These are phyloP conservation scores for Fusarium sp. DNA, from an alignment of 2,329 filamentous ascomycete species.

Conservation along the genomic window DNA sequence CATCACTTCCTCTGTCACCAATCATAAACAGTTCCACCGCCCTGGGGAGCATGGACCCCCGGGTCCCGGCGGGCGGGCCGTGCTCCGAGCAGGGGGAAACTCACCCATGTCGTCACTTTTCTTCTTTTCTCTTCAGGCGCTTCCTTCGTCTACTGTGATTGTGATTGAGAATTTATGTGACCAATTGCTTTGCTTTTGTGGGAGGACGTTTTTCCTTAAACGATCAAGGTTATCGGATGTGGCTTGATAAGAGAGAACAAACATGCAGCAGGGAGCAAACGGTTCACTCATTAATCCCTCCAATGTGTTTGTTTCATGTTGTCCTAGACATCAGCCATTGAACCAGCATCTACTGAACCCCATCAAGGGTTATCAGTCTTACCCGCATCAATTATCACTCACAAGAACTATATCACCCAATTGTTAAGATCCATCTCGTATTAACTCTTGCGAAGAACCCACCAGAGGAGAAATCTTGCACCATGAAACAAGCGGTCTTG, in stretches of 20 bases:
- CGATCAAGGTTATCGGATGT: slow-evolving; percentile 8
- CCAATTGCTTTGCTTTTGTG: slow-evolving; percentile 13
- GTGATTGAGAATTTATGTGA: slow-evolving; percentile 27
- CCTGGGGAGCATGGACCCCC: slow-evolving; percentile 43
- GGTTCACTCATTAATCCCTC: neutral
- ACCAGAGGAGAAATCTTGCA: neutral
- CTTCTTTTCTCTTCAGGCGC: neutral
- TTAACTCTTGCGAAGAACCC: neutral
- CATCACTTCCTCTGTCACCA: slow-evolving; percentile 26
- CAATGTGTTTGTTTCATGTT: slow-evolving; percentile 11
- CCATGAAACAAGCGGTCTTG: slow-evolving; percentile 24
- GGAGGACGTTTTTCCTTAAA: slow-evolving; percentile 1
- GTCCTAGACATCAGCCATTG: slow-evolving; percentile 13
- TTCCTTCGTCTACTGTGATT: slow-evolving; percentile 1
- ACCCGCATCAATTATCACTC: neutral
- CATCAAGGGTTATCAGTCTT: slow-evolving; percentile 9
- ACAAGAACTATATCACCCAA: slow-evolving; percentile 6
- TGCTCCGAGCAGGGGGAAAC: slow-evolving; percentile 25
- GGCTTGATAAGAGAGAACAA: slow-evolving; percentile 18
- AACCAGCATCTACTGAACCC: slow-evolving; percentile 12
- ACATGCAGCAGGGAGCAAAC: neutral
- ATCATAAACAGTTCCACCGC: slow-evolving; percentile 41
- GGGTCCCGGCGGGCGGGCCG: slow-evolving; percentile 39
- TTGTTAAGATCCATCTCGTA: neutral
- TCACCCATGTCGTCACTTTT: slow-evolving; percentile 34